phyloP scores from a whole-genome alignment of 805 yeast genomes.

The Yarrowia divulgata region DNA sequence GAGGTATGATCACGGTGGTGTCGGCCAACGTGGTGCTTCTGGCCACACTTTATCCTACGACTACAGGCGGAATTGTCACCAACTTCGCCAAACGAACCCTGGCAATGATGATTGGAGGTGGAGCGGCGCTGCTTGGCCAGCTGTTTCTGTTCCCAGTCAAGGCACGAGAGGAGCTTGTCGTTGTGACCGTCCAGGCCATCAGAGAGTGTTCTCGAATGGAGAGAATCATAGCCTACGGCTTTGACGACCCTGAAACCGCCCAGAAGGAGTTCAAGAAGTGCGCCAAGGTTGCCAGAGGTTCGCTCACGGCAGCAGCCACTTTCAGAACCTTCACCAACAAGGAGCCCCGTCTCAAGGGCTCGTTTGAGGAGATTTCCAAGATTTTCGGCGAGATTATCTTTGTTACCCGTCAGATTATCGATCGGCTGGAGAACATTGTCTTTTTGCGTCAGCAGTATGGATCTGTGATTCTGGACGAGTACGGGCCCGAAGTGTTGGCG shows the following conservation, averaged over 20 bases:
- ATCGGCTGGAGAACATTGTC: slow-evolving; percentile 57
- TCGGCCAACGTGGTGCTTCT: slow-evolving; percentile 57
- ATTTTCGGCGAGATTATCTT: slow-evolving; percentile 57
- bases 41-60: slow-evolving; percentile 54
- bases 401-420: slow-evolving; percentile 56
- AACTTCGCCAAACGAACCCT: slow-evolving; percentile 60
- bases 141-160: slow-evolving; percentile 56
- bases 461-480: slow-evolving; percentile 57
- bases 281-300: slow-evolving; percentile 53
- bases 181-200: slow-evolving; percentile 54
- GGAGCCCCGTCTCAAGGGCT: slow-evolving; percentile 60
- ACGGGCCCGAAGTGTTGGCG: slow-evolving; percentile 53
- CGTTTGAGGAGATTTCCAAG: slow-evolving; percentile 53
- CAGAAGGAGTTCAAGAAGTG: slow-evolving; percentile 50
- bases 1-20: slow-evolving; percentile 59
- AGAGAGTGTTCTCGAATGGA: slow-evolving; percentile 54
- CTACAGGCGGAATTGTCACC: slow-evolving; percentile 53
- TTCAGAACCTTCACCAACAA: slow-evolving; percentile 45
- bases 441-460: slow-evolving; percentile 56
- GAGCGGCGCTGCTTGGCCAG: slow-evolving; percentile 57
- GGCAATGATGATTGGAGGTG: slow-evolving; percentile 61
- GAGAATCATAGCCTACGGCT: slow-evolving; percentile 53
- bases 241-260: slow-evolving; percentile 51
- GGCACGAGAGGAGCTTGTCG: slow-evolving; percentile 56
- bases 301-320: slow-evolving; percentile 54